These are phyloP conservation scores for Taxawa tesnikishii DNA, from an alignment of 2,329 filamentous ascomycete genomes.

Conservation along the genomic window DNA sequence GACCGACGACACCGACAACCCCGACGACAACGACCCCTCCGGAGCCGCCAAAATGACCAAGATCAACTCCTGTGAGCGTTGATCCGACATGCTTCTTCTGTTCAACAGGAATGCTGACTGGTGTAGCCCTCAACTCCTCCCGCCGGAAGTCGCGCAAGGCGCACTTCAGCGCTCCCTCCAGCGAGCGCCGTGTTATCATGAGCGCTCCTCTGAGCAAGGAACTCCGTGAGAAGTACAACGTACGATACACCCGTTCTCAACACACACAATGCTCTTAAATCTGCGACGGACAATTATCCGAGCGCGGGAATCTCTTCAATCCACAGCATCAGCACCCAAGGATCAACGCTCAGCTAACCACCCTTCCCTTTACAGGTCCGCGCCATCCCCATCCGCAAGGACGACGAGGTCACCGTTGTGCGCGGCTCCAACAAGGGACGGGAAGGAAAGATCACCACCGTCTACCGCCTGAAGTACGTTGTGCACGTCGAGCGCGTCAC, in stretches of 20 bases:
- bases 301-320: conserved; percentile 3
- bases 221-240: conserved; percentile 98
- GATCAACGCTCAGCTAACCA: conserved; percentile 9
- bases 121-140: conserved; percentile 58
- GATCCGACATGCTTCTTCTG: not conserved
- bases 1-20: too few species aligned
- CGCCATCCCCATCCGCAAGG: conserved; percentile 94
- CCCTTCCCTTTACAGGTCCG: conserved; percentile 51
- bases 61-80: conserved; percentile 47
- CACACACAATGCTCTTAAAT: too few species aligned
- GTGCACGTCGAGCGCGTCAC: conserved; percentile 94
- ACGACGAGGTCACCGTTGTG: conserved; percentile 69
- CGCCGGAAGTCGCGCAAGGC: conserved; percentile 98
- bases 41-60: conserved; percentile 53
- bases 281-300: conserved; percentile 2
- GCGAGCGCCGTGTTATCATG: conserved; percentile 92
- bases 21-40: too few species aligned
- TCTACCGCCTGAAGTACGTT: conserved; percentile 97
- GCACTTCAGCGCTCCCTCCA: conserved; percentile 92
- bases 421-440: conserved; percentile 93
- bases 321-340: too few species aligned
- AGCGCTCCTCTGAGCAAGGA: conserved; percentile 92
- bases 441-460: conserved; percentile 94
- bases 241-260: conserved; percentile 41
- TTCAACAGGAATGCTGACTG: conserved; percentile 2